Base-by-base conservation (phyloP, 208 protist species). In the Spironucleus salmonicida region DNA sequence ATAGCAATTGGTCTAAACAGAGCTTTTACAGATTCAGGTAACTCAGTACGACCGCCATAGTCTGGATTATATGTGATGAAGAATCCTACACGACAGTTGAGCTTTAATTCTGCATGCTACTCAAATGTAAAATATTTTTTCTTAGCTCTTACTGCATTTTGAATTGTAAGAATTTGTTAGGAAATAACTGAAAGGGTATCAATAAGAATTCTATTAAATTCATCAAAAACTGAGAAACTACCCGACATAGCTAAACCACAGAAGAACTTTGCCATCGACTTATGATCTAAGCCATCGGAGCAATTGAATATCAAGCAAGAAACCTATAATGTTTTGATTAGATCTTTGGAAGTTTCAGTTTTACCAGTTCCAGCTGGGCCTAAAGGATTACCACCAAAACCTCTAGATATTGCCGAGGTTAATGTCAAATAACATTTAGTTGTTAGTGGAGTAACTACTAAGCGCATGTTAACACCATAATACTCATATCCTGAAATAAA, bases 1-100 rank as follows among this genome's bases (percentile, higher is more conserved):
- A 98, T 98, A 39, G 94, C 90, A 39, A 98, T 93, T 0, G 94
- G 94, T n/a, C 94, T 85, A 87, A 98, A 98, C 32, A 97, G 88
- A 19, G 92, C 92, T 84, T 96, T 96, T 40, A 97, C 84, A 79
- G 96, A 96, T 84, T 96, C 93, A 0, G 94, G 94, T 62, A 98
- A 85, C 82, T 88, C 84, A 34, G 82, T 96, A 67, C 81, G 58
- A 40, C 83, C 83, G 23, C 80, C 82, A 58, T 86, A 85, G 32
- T 82, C 91, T 42, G 86, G 87, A 66, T 89, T 89, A 85, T 89
- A 86, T 9, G 87, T 89, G 58, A 89, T 86, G 75, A 89, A 89
- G 41, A 87, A 64, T 58, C 85, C 85, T 62, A 59, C 82, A 13
- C 84, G 91, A 41, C 66, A 34, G 53, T 87, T 82, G 53, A 88